phyloP scores from a whole-genome alignment of 1,139 yeast species.

The Insectozyma bohioensis region DNA sequence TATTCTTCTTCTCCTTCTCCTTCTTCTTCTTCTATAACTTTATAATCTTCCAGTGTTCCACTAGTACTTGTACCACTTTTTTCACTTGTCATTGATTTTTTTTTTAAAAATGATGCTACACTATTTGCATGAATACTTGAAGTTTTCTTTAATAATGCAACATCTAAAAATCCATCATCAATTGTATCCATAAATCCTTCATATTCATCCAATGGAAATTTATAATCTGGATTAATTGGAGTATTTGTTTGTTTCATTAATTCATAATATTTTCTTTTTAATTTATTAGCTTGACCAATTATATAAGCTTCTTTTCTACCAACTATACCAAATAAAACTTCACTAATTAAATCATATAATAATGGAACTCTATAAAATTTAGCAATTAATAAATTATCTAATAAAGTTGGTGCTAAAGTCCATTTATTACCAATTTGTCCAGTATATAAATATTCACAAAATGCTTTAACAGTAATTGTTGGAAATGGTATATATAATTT shows the following conservation, averaged over 20 bases:
- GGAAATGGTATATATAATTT: conserved; percentile 67
- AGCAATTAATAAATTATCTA: conserved; percentile 61
- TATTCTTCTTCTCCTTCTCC: conserved; percentile 10
- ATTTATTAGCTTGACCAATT: conserved; percentile 38
- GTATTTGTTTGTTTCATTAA: conserved; percentile 26
- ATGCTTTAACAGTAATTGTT: conserved; percentile 59
- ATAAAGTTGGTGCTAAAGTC: conserved; percentile 63
- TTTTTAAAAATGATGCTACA: conserved; percentile 16
- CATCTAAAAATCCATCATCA: conserved; percentile 61
- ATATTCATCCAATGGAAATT: conserved; percentile 57
- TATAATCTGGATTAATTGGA: conserved; percentile 23
- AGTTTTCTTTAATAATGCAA: conserved; percentile 50
- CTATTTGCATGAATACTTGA: conserved; percentile 28
- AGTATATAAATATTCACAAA: conserved; percentile 71
- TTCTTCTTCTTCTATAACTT: conserved; percentile 7
- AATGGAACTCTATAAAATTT: conserved; percentile 67
- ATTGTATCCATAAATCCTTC: conserved; percentile 71
- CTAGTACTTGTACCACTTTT: conserved; percentile 1
- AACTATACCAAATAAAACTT: conserved; percentile 65
- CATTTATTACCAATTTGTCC: conserved; percentile 78
- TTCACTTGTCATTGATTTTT: conserved; percentile 14
- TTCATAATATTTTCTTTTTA: conserved; percentile 30
- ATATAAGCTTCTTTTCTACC: conserved; percentile 62
- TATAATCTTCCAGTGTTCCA: conserved; percentile 4
- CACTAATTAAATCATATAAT: conserved; percentile 65